Conservation (phyloP, 2,329 filamentous ascomycete genomes). For the Botrytis fabae region DNA sequence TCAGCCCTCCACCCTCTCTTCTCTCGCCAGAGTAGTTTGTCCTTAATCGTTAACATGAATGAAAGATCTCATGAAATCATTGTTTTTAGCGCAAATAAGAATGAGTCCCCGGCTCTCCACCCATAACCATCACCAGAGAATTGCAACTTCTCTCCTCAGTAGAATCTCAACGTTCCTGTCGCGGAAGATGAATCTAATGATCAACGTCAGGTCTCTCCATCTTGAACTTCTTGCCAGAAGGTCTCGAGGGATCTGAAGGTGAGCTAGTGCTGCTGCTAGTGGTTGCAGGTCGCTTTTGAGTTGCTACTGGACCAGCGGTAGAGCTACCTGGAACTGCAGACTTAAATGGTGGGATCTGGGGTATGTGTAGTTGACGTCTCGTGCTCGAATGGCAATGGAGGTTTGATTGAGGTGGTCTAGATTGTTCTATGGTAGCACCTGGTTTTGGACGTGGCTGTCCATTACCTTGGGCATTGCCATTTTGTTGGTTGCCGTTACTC, state of each 20-base stretch:
- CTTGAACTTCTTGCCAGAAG: neutral
- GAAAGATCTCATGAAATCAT: neutral
- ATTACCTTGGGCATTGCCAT: neutral
- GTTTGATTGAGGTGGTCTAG: neutral
- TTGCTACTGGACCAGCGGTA: neutral
- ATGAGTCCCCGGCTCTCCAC: accelerated
- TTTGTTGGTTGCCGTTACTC: neutral
- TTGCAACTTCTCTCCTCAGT: neutral
- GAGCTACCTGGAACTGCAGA: neutral
- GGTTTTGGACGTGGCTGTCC: neutral
- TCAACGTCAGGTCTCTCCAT: neutral
- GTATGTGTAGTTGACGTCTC: neutral
- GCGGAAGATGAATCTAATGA: neutral
- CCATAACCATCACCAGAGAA: too few relatives aligned
- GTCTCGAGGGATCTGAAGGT: neutral
- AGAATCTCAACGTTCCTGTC: too few relatives aligned
- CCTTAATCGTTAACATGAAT: neutral
- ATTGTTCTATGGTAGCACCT: neutral
- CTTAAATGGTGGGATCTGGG: neutral
- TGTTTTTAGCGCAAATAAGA: neutral
- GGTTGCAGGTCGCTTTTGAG: neutral
- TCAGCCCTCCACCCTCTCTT: neutral
- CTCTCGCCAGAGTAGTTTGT: too few relatives aligned
- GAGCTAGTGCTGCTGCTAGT: neutral
- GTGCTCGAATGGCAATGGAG: neutral